Evolutionary conservation across 495 filamentous ascomycete genomes (phyloP), one percentile per base, ranked within the genome.

Genomic region (Arthonia radiata): DNA sequence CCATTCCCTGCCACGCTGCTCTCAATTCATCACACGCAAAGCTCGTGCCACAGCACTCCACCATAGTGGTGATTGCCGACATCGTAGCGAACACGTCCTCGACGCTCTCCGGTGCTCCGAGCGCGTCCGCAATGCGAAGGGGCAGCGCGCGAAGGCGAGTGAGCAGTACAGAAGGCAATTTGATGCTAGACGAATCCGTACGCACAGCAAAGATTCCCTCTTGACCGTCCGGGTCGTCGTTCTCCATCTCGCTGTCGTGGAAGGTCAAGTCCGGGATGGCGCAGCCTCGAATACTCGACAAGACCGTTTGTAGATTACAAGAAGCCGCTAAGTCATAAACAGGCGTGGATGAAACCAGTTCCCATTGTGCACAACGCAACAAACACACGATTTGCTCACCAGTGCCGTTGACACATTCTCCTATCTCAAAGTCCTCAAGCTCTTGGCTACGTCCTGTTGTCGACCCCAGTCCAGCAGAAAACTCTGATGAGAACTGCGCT

Each of bases 1-100:
- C 27, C 34, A 37, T 35, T 4, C 26, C 32, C 15, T 18, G 26
- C 29, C 31, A 45, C 24, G 27, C 32, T 22, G 17, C 17, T 26
- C 7, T 30, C 13, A 24, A 17, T 11, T 31, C 29, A 23, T 36
- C 23, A 15, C 29, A 35, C 1, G 35, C 27, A 32, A 34, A 39
- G 35, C 32, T 30, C 6, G 14, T 15, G 15, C 18, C 25, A 24
- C 30, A 37, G 33, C 18, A 39, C 34, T 42, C 31, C 25, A 33
- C 29, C 6, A 46, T 13, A 22, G 15, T 13, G 31, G 31, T 7
- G 28, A 41, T 45, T 17, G 42, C 37, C 5, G 40, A 43, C 12
- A 46, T 19, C 2, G 30, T 31, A 3, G 34, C 30, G 9, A 43
- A 13, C 27, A 41, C 30, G 22, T 41, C 37, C 9, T 23, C 7